Conservation (phyloP, 2,329 filamentous ascomycete species). For the Capronia americana region DNA sequence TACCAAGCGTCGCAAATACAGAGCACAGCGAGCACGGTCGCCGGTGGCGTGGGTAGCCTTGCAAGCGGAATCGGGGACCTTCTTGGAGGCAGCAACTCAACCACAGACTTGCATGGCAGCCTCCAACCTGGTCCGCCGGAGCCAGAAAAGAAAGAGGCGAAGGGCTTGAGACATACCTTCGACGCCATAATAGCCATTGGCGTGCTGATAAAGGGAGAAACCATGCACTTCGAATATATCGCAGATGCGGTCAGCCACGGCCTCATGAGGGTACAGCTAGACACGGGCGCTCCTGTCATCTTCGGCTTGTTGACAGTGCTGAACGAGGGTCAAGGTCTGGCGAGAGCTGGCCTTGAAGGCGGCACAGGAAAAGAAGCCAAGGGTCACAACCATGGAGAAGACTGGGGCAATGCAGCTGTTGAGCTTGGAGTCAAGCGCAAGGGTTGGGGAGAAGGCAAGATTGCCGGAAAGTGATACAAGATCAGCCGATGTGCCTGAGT, state of each 20-base stretch:
- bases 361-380: slow-evolving; percentile 52
- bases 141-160: slow-evolving; percentile 49
- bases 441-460: slow-evolving; percentile 77
- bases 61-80: slow-evolving; percentile 75
- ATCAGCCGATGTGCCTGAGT: neutral
- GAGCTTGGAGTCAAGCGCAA: slow-evolving; percentile 89
- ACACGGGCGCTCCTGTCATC: slow-evolving; percentile 85
- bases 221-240: slow-evolving; percentile 99
- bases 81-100: slow-evolving; percentile 67
- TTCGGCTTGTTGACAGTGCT: slow-evolving; percentile 92
- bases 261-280: slow-evolving; percentile 91
- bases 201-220: slow-evolving; percentile 97
- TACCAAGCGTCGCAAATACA: slow-evolving; percentile 88
- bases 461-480: slow-evolving; percentile 45
- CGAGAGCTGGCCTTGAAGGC: slow-evolving; percentile 75
- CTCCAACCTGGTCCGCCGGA: slow-evolving; percentile 38
- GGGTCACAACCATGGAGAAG: slow-evolving; percentile 91
- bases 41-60: slow-evolving; percentile 54
- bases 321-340: slow-evolving; percentile 83
- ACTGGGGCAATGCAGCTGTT: slow-evolving; percentile 94
- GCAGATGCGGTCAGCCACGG: slow-evolving; percentile 88
- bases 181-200: slow-evolving; percentile 95
- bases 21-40: slow-evolving; percentile 56
- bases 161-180: slow-evolving; percentile 58
- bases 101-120: slow-evolving; percentile 66